Evolutionary conservation across 2,329 filamentous ascomycete genomes (phyloP).

Genomic region (Diaporthe sp.): DNA sequence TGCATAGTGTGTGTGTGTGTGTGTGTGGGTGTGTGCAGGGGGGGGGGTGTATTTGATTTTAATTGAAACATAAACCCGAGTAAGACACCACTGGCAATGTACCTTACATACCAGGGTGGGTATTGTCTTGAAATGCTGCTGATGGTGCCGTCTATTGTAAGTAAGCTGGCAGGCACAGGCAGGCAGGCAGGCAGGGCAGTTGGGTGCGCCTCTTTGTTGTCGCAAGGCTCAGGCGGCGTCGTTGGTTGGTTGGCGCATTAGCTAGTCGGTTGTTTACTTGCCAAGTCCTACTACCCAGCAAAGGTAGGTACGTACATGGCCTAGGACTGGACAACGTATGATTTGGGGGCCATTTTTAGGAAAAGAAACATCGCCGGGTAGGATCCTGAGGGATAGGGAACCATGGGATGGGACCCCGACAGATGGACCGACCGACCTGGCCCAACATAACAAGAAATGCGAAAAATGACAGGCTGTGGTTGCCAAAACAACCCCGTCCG

Average conservation of each 20-base stretch:
- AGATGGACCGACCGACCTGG: not conserved
- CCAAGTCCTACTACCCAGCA: not conserved
- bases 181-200: not conserved
- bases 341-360: slow-evolving; percentile 27
- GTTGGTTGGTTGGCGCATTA: slow-evolving; percentile 14
- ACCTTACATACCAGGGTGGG: not conserved
- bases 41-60: slow-evolving; percentile 3
- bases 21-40: no score
- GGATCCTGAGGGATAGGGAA: not conserved
- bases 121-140: not conserved
- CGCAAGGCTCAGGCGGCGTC: not conserved
- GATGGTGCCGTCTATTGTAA: not conserved
- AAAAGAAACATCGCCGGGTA: slow-evolving; percentile 2
- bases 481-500: no score
- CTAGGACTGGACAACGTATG: not conserved
- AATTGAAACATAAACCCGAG: slow-evolving; percentile 30
- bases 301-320: not conserved
- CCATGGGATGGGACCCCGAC: not conserved
- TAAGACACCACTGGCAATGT: slow-evolving; percentile 14
- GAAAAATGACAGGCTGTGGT: not conserved
- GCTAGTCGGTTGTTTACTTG: not conserved
- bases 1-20: not conserved
- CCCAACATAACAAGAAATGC: not conserved
- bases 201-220: not conserved
- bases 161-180: not conserved